phyloP scores from a whole-genome alignment of 352 stramenopile genomes.

The Phytophthora macrochlamydospora region DNA sequence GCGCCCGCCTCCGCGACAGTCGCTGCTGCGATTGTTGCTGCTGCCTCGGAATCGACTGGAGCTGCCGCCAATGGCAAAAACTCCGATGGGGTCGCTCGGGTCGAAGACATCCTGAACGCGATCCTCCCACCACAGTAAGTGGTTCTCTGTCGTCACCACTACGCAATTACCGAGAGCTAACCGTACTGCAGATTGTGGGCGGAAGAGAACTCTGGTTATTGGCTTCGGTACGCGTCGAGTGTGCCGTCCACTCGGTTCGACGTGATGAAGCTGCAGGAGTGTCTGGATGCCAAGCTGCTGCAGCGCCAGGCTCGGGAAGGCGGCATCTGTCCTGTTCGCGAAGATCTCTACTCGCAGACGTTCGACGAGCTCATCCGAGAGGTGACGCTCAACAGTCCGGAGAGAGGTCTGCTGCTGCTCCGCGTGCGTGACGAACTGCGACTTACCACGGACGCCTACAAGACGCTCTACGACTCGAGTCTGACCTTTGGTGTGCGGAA shows the following conservation, averaged over 20 bases:
- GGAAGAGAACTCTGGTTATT: constrained; percentile 82
- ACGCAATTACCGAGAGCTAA: background rate
- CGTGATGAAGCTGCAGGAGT: constrained; percentile 92
- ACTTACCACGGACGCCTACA: constrained; percentile 95
- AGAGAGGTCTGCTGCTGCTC: constrained; percentile 91
- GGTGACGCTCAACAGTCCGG: constrained; percentile 91
- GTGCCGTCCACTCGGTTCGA: constrained; percentile 92
- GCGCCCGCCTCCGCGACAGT: constrained; percentile 27
- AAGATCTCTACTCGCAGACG: constrained; percentile 93
- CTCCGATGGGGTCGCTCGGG: constrained; percentile 54
- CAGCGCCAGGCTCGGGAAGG: constrained; percentile 91
- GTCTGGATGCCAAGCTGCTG: constrained; percentile 89
- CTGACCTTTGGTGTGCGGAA: constrained; percentile 95
- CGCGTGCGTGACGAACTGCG: constrained; percentile 93
- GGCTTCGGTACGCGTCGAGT: constrained; percentile 92
- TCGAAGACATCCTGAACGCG: constrained; percentile 82
- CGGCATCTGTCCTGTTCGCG: constrained; percentile 93
- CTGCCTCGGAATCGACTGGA: constrained; percentile 23
- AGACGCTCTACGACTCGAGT: constrained; percentile 94
- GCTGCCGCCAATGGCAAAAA: constrained; percentile 27
- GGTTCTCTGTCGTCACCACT: background rate
- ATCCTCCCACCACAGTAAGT: constrained; percentile 76
- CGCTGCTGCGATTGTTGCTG: constrained; percentile 19
- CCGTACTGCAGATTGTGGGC: constrained; percentile 65
- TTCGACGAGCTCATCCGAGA: constrained; percentile 95